Evolutionary conservation across 2,329 filamentous ascomycete genomes (phyloP).

Genomic region (Nigrograna mackinnonii): DNA sequence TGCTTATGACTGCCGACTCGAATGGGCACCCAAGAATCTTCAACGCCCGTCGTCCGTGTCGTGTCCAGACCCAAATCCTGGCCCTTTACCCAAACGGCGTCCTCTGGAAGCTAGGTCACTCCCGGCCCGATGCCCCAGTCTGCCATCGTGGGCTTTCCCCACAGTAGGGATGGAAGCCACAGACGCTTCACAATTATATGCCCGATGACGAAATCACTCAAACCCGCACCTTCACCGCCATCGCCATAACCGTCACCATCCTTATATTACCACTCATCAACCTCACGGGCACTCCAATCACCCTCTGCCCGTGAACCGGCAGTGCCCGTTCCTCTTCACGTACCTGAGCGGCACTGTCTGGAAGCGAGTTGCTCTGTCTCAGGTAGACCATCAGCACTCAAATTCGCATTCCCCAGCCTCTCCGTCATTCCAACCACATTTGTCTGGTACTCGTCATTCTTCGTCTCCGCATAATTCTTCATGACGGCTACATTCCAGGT

Average conservation of each 20-base stretch:
- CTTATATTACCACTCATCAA: too few relatives aligned
- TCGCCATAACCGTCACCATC: neutral
- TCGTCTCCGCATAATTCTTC: too few relatives aligned
- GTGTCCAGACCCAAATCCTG: neutral
- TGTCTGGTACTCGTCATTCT: too few relatives aligned
- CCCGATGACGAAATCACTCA: constrained; percentile 7
- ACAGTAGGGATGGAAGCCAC: neutral
- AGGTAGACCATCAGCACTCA: too few relatives aligned
- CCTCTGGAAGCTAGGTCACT: neutral
- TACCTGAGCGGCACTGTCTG: too few relatives aligned
- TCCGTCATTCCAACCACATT: too few relatives aligned
- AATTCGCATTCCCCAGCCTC: too few relatives aligned
- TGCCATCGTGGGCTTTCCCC: constrained; percentile 6
- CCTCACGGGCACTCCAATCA: too few relatives aligned
- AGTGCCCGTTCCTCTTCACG: too few relatives aligned
- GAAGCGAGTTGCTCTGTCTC: too few relatives aligned
- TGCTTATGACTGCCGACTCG: constrained; percentile 3
- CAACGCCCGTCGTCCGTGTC: neutral
- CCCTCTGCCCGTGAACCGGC: too few relatives aligned
- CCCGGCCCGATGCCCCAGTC: constrained; percentile 1
- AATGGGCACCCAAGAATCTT: neutral
- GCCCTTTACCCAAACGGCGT: neutral
- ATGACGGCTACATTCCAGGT: too few relatives aligned
- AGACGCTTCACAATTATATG: constrained; percentile 2
- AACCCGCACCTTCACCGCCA: constrained; percentile 6